Evolutionary conservation across 306 rosid species (phyloP).

Genomic region (Erythrophleum fordii): DNA sequence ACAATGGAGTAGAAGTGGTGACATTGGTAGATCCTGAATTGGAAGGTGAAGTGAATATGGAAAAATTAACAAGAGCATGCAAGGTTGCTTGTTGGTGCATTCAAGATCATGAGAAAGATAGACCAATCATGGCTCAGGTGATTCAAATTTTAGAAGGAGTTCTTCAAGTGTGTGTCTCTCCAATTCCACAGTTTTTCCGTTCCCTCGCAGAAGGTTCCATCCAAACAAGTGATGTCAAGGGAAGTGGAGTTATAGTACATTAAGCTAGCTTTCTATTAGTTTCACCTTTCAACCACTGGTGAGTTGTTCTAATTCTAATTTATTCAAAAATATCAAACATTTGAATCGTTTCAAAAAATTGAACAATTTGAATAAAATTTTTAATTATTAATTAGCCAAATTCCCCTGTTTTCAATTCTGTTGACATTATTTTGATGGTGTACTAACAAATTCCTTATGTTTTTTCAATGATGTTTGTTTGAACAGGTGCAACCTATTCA

Average conservation of each 20-base stretch:
- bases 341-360: too few species aligned
- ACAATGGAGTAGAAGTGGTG: constrained; percentile 25
- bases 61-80: too few species aligned
- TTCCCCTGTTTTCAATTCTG: too few species aligned
- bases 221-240: background rate
- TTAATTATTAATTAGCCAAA: too few species aligned
- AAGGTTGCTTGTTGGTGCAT: constrained; percentile 14
- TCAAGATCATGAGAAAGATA: background rate
- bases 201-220: background rate
- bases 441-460: background rate
- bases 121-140: background rate
- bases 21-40: constrained; percentile 32
- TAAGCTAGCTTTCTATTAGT: background rate
- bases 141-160: too few species aligned
- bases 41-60: background rate
- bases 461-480: background rate
- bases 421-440: background rate
- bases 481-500: background rate
- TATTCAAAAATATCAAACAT: background rate
- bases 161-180: too few species aligned
- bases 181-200: background rate
- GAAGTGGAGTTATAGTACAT: background rate
- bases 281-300: constrained; percentile 33
- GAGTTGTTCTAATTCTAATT: constrained; percentile 23
- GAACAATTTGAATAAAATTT: too few species aligned